Evolutionary conservation across 2,329 filamentous ascomycete species (phyloP).

Genomic region (Emmonsiellopsis sp.): DNA sequence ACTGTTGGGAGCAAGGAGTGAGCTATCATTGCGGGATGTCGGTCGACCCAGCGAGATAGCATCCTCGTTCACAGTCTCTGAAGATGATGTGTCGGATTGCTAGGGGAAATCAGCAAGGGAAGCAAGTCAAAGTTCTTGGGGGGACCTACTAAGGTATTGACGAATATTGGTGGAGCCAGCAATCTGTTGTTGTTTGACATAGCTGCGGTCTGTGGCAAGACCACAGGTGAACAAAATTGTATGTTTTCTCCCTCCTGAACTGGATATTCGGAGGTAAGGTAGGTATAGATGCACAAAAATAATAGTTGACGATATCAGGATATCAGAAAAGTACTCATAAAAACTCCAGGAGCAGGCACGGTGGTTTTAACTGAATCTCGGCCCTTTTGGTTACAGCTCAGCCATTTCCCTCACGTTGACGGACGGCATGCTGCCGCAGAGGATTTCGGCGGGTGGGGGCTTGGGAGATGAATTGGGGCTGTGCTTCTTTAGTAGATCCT

Average conservation of each 20-base stretch:
- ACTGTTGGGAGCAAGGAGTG: slow-evolving; percentile 11
- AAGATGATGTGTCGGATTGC: slow-evolving; percentile 4
- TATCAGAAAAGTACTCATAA: background rate
- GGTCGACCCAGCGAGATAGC: slow-evolving; percentile 7
- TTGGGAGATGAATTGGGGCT: background rate
- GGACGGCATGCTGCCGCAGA: too few relatives aligned
- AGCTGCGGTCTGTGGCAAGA: background rate
- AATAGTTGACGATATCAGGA: background rate
- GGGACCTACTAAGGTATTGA: slow-evolving; percentile 11
- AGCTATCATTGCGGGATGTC: slow-evolving; percentile 9
- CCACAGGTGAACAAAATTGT: background rate
- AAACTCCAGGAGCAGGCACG: background rate
- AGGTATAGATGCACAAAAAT: background rate
- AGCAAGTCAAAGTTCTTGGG: background rate
- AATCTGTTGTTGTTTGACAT: slow-evolving; percentile 13
- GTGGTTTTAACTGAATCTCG: background rate
- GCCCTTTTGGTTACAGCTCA: background rate
- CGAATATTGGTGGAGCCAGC: slow-evolving; percentile 10
- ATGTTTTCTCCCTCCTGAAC: background rate
- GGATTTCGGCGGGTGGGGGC: background rate
- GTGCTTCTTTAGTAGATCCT: background rate
- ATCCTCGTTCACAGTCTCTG: slow-evolving; percentile 4
- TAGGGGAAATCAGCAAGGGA: background rate
- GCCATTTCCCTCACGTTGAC: too few relatives aligned
- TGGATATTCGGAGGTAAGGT: background rate